Evolutionary conservation across 768 basidiomycete genomes (phyloP).

Genomic region (Imleria badia): DNA sequence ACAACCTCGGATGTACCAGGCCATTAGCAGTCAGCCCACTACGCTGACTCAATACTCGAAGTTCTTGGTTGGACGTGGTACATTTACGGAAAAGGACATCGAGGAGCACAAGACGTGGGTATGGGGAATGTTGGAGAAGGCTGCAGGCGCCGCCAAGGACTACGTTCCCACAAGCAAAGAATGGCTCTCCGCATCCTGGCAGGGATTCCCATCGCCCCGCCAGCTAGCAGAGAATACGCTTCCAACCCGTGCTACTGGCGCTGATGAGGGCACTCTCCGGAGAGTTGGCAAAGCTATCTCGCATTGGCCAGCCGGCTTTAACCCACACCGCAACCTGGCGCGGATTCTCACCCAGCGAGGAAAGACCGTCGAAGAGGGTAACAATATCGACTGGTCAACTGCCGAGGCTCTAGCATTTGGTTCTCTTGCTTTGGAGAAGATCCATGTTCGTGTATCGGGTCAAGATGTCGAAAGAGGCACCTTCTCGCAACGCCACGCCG

Average conservation of each 20-base stretch:
- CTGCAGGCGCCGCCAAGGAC: conserved; percentile 90
- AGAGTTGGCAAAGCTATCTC: conserved; percentile 87
- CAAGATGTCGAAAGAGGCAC: conserved; percentile 99
- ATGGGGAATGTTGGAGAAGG: conserved; percentile 98
- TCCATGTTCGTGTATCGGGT: conserved; percentile 92
- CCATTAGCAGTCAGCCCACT: conserved; percentile 92
- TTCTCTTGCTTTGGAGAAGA: conserved; percentile 87
- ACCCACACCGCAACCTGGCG: conserved; percentile 87
- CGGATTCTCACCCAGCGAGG: conserved; percentile 88
- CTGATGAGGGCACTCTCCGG: conserved; percentile 72
- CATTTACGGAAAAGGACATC: conserved; percentile 94
- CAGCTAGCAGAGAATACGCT: conserved; percentile 90
- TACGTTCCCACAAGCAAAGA: conserved; percentile 94
- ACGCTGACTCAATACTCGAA: conserved; percentile 91
- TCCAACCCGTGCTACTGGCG: conserved; percentile 87
- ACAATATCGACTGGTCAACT: conserved; percentile 96
- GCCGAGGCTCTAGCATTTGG: conserved; percentile 98
- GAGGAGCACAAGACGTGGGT: conserved; percentile 99
- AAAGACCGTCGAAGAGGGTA: conserved; percentile 88
- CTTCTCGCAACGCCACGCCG: conserved; percentile 97
- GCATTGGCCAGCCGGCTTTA: conserved; percentile 81
- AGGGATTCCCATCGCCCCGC: conserved; percentile 96
- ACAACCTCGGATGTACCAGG: conserved; percentile 98
- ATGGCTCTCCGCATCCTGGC: conserved; percentile 98
- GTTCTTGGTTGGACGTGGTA: conserved; percentile 84